Evolutionary conservation across 768 basidiomycete species (phyloP), one percentile per base, ranked within the genome.

Genomic region (Russula earlei): DNA sequence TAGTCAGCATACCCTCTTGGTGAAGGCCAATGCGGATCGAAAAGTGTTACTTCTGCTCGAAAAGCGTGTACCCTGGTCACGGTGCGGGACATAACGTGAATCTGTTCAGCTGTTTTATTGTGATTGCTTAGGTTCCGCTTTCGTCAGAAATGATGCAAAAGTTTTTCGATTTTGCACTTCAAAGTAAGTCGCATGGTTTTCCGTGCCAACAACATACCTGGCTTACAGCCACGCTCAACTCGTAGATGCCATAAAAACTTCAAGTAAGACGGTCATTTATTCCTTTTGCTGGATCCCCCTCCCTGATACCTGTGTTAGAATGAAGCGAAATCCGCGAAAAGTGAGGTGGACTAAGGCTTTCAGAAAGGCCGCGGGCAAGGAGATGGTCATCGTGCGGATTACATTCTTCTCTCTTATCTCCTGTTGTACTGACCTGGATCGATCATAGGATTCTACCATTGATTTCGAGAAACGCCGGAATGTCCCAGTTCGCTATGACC

Each of bases 341-440:
- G 94, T 99, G 36, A 78, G 91, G 64, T 99, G 96, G 96, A 99
- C 96, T 43, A 99, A 99, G 71, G 96, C 96, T 20, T 99, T 99
- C 79, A 82, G 96, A 62, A 95, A 92, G 71, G 93, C 96, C 19
- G 90, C 94, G 49, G 96, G 96, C 50, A 99, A 98, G 74, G 96
- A 99, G 75, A 99, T 99, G 96, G 94, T 90, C 5, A 87, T 99
- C 66, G 94, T 94, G 67, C 68, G 87, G 72, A 14, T 36, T 49
- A 10, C 49, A 10, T 34, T 25, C 10, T 14, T 22, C 52, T 54
- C 27, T n/a, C 38, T 34, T 37, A 40, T 52, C 44, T 53, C 33
- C 40, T 33, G 33, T 40, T 31, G 25, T 22, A 57, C 42, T 27
- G 17, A 15, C 48, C 43, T 11, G 53, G 11, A 17, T 20, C 24